Evolutionary conservation across 2,329 filamentous ascomycete species (phyloP).

Genomic region (Colletotrichum tanaceti): DNA sequence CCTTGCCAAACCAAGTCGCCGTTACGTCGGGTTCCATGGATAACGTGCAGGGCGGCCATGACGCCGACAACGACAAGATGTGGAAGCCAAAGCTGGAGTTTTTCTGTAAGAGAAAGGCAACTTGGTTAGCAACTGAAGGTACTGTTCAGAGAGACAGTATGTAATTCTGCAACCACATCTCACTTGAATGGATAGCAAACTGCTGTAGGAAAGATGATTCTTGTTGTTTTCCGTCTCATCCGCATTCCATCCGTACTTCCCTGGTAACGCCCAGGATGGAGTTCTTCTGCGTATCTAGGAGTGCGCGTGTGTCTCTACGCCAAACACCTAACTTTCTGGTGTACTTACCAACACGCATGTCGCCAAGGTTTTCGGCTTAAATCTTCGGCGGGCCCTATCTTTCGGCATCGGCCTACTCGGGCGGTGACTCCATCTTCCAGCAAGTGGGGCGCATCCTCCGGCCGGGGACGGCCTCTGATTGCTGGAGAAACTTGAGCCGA

Average conservation of each 20-base stretch:
- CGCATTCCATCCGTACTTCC: neutral
- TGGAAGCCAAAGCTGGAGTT: conserved; percentile 10
- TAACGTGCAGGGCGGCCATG: neutral
- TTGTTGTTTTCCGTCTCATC: neutral
- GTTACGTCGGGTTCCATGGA: conserved; percentile 22
- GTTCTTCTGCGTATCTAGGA: neutral
- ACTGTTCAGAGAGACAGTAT: neutral
- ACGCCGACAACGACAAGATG: neutral
- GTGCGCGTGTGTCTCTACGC: neutral
- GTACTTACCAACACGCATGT: no score
- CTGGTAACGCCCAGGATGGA: neutral
- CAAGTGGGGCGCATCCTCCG: conserved; percentile 1
- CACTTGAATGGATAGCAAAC: neutral
- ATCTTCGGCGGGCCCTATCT: neutral
- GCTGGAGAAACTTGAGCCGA: conserved; percentile 37
- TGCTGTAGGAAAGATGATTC: no score
- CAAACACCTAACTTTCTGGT: neutral
- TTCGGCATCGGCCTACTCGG: neutral
- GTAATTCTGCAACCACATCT: neutral
- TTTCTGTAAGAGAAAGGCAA: conserved; percentile 8
- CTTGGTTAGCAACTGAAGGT: conserved; percentile 4
- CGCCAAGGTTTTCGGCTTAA: neutral
- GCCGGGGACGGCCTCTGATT: conserved; percentile 29
- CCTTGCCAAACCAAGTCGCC: neutral
- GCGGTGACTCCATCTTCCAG: neutral